Evolutionary conservation across 2,329 filamentous ascomycete species (phyloP), one percentile per base, ranked within the genome.

Genomic region (Fusarium coffeatum): DNA sequence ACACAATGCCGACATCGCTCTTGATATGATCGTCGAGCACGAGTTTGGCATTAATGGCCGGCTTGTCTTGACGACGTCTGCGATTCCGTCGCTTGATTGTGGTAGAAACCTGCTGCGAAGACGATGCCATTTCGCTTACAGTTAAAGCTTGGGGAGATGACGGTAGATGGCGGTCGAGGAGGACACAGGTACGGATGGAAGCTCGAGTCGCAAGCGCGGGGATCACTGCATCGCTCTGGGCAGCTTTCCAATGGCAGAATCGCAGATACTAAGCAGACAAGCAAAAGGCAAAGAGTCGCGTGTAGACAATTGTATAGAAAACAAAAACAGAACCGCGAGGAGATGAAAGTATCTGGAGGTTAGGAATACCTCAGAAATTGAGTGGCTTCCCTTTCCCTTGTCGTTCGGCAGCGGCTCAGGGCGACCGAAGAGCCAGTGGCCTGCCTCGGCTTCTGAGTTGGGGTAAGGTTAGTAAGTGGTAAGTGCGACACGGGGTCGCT

Each of bases 21-120:
- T 91, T 93, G 74, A 97, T 86, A 78, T 92, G 91, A 77, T 94
- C 92, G 80, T 97, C 94, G 59, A 98, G 88, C 40, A 97, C 87
- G 53, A 98, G 85, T 61, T 92, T 90, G 59, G 93, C 94, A 62
- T 92, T 87, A 62, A 97, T 86, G 45, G 94, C 87, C 10, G 92
- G 87, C 79, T 92, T 94, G 78, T 96, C 89, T 71, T 88, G 84
- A 57, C 87, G 83, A 53, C 88, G 84, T 68, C 88, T 83, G 61
- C 87, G 82, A 58, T 82, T 82, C 62, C 82, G 82, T 76, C 81
- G 84, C 72, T 79, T 80, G 55, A 62, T 70, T 32, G 72, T 71
- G 30, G 59, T 47, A 15, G 68, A 58, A 61, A 77, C 64, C 22
- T 76, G 61, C 48, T 74, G 72, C 45, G 76, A 69, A 49, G 75